phyloP scores from a whole-genome alignment of 306 rosid genomes.

The Adenanthera pavonina region DNA sequence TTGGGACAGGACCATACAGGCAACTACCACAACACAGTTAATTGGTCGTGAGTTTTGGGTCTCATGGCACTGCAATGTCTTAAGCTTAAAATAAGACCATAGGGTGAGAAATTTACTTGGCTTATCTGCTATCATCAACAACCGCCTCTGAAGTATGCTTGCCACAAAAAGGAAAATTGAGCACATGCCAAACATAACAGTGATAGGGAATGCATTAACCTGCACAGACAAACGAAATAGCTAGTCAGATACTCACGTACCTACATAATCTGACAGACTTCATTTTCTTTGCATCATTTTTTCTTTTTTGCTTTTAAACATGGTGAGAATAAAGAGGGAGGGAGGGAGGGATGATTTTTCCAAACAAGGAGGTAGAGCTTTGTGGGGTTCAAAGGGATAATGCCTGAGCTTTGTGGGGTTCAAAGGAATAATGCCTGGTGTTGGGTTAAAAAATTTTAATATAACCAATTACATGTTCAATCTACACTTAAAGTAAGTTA shows the following conservation, averaged over 20 bases:
- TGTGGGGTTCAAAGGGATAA: slow-evolving; percentile 8
- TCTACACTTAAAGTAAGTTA: background rate
- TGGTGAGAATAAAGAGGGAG: background rate
- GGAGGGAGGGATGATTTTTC: slow-evolving; percentile 20
- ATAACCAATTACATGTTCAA: background rate
- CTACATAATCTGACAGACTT: background rate
- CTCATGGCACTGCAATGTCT: background rate
- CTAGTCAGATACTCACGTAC: slow-evolving; percentile 35
- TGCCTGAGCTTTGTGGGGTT: background rate
- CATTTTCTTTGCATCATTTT: background rate
- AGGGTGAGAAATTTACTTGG: slow-evolving; percentile 65
- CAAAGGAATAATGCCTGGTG: background rate
- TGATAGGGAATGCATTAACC: slow-evolving; percentile 98
- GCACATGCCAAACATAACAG: slow-evolving; percentile 98
- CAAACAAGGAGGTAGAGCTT: slow-evolving; percentile 9
- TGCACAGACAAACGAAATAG: slow-evolving; percentile 50
- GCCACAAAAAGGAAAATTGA: slow-evolving; percentile 91
- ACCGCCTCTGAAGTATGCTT: slow-evolving; percentile 83
- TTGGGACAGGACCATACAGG: background rate
- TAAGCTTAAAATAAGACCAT: slow-evolving; percentile 25
- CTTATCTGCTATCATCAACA: slow-evolving; percentile 80
- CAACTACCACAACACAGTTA: slow-evolving; percentile 1
- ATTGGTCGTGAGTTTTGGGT: slow-evolving; percentile 28
- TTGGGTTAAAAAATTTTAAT: background rate
- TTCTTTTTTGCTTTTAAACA: background rate